Conservation (phyloP, 306 rosid genomes). For the Sicyos baderoa region DNA sequence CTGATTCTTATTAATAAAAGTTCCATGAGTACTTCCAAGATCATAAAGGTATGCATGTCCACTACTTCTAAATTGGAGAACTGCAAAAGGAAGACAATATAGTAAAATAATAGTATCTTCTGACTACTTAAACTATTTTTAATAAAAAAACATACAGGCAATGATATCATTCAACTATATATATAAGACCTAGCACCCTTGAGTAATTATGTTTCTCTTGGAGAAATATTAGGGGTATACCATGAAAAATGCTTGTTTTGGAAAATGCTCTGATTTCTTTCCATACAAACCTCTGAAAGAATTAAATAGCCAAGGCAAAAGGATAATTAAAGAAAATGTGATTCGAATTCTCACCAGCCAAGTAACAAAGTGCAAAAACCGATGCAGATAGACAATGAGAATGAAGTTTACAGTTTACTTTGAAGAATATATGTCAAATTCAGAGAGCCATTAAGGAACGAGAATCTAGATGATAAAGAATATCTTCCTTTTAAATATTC, state of each 20-base stretch:
- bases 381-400: too few relatives aligned
- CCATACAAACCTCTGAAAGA: too few relatives aligned
- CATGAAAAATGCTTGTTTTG: neutral
- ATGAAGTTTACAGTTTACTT: too few relatives aligned
- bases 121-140: neutral
- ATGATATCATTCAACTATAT: neutral
- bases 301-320: too few relatives aligned
- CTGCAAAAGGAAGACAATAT: constrained; percentile 35
- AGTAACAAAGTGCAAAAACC: too few relatives aligned
- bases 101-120: constrained; percentile 22
- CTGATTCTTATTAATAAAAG: constrained; percentile 77
- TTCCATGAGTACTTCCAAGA: constrained; percentile 94
- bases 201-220: neutral
- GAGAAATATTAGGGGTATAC: neutral
- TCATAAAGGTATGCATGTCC: constrained; percentile 84
- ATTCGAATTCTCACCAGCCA: too few relatives aligned
- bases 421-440: too few relatives aligned
- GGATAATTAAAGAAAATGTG: too few relatives aligned
- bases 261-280: too few relatives aligned
- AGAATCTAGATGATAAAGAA: too few relatives aligned
- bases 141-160: neutral
- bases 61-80: constrained; percentile 69
- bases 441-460: too few relatives aligned
- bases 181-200: neutral
- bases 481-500: too few relatives aligned